Base-by-base conservation (phyloP, 1,139 yeast genomes). In the Arxiozyma slooffiae region DNA sequence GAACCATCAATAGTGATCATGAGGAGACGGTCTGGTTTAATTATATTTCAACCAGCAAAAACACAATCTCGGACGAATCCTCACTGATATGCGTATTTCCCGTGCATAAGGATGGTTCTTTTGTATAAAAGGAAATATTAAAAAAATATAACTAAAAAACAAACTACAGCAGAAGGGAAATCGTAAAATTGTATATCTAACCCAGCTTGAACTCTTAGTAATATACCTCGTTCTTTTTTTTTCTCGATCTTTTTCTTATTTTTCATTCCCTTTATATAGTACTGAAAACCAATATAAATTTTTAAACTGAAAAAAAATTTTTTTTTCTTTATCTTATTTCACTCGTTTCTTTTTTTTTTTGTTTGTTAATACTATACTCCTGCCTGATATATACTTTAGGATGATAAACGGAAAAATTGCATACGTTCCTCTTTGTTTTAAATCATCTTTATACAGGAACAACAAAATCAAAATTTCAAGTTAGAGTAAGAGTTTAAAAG, bases 11-110 rank as follows among this genome's bases (percentile, higher is more conserved):
- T 50, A 45, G 55, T 67, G 72, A 69, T 78, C 72, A 73, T 68
- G 73, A 82, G 87, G 83, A 89, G 97, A 80, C 53, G 89, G 97
- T 89, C 97, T 82, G 72, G 95, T 92, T 86, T 45, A 45, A 85
- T 92, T 89, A 57, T 62, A 60, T 90, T 90, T 90, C 97, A 90
- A 90, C 97, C 95, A 90, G 98, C 98, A 90, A 90, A 89, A 86
- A 90, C 97, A 90, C 95, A 95, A 88, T 88, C 98, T 90, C 98
- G 97, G 97, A 92, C 96, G 96, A 89, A 89, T 92, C 97, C 97
- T 90, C 98, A 90, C 96, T 89, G 97, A 90, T 87, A 88, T 95
- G 95, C 96, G 97, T 90, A 90, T 89, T 89, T 96, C 97, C 97
- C 97, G 86, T 85, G 98, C 97, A 90, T 88, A 92, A 90, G 85